These are phyloP conservation scores for Aciculosporium take DNA, from an alignment of 2,329 filamentous ascomycete genomes.

Conservation along the genomic window DNA sequence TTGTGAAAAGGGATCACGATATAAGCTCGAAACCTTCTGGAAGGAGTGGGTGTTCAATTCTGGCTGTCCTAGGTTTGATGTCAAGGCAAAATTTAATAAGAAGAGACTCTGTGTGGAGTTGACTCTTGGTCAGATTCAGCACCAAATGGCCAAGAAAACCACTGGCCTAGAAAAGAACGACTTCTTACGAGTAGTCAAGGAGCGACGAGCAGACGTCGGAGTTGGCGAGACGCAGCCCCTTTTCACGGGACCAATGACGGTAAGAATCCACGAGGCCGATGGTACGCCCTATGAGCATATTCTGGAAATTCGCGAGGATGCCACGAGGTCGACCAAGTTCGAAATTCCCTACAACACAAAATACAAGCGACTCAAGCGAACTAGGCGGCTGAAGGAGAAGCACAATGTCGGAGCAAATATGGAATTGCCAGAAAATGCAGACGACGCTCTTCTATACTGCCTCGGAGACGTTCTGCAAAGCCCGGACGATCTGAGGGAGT, in stretches of 20 bases:
- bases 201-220: constrained; percentile 56
- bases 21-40: constrained; percentile 81
- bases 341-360: constrained; percentile 99
- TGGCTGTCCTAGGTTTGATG: constrained; percentile 77
- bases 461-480: constrained; percentile 80
- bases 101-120: constrained; percentile 93
- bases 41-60: constrained; percentile 81
- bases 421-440: constrained; percentile 47
- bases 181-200: constrained; percentile 76
- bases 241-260: constrained; percentile 94
- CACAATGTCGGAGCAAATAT: constrained; percentile 40
- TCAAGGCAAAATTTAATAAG: constrained; percentile 89
- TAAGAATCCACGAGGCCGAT: constrained; percentile 93
- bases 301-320: constrained; percentile 80
- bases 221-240: constrained; percentile 58
- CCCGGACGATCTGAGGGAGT: constrained; percentile 66
- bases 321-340: constrained; percentile 60
- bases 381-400: constrained; percentile 66
- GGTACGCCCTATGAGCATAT: constrained; percentile 98
- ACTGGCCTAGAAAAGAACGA: constrained; percentile 48
- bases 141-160: constrained; percentile 25
- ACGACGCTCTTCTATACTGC: constrained; percentile 79
- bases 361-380: constrained; percentile 92
- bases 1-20: constrained; percentile 80
- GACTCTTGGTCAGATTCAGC: constrained; percentile 65